phyloP scores from a whole-genome alignment of 345 rosid genomes.

The Isatis tinctoria region DNA sequence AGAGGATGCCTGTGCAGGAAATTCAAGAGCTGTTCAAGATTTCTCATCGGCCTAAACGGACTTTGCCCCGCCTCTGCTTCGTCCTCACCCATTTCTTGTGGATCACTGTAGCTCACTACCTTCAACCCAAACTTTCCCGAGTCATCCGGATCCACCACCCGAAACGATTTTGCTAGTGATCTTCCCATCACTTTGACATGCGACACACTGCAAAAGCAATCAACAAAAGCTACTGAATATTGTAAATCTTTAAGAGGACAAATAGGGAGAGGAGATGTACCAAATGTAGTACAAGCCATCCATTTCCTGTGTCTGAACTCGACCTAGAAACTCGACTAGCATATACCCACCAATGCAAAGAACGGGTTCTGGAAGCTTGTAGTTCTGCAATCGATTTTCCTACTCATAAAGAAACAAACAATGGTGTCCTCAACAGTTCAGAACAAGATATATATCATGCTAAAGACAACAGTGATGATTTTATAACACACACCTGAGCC shows the following conservation, averaged over 20 bases:
- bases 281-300: constrained; percentile 85
- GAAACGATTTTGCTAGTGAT: constrained; percentile 50
- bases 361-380: constrained; percentile 84
- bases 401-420: constrained; percentile 32
- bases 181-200: constrained; percentile 67
- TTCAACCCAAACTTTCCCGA: constrained; percentile 49
- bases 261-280: constrained; percentile 34
- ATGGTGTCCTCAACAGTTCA: not conserved
- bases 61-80: not conserved
- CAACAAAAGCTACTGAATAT: not conserved
- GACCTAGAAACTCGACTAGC: constrained; percentile 77
- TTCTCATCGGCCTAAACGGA: constrained; percentile 29
- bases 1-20: constrained; percentile 41
- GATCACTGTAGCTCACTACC: constrained; percentile 41
- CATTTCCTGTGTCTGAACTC: constrained; percentile 81
- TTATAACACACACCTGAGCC: constrained; percentile 64
- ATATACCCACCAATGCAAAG: constrained; percentile 80
- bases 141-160: constrained; percentile 40
- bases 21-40: constrained; percentile 50
- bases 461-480: not conserved
- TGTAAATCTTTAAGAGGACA: not conserved
- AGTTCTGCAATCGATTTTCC: constrained; percentile 71
- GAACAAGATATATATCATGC: not conserved
- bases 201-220: constrained; percentile 55
- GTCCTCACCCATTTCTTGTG: constrained; percentile 17